Evolutionary conservation across 2,329 filamentous ascomycete genomes (phyloP).

Genomic region (Blumeria graminis): DNA sequence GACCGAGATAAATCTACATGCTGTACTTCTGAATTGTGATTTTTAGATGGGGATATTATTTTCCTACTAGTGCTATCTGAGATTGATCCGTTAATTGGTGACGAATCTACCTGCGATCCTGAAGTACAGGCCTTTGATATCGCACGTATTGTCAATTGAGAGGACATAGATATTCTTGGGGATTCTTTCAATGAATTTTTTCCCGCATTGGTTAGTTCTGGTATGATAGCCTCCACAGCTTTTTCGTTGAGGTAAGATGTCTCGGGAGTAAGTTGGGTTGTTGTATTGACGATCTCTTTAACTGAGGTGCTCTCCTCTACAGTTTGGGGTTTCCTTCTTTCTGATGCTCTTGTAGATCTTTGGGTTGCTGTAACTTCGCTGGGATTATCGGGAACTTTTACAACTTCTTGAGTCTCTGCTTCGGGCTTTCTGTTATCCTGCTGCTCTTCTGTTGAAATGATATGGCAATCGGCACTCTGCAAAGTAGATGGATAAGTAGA

Average conservation of each 20-base stretch:
- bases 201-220: too few relatives aligned
- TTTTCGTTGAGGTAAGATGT: background rate
- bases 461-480: slow-evolving; percentile 5
- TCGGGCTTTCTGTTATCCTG: slow-evolving; percentile 8
- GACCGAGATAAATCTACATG: slow-evolving; percentile 23
- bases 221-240: background rate
- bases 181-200: too few relatives aligned
- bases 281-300: slow-evolving; percentile 7
- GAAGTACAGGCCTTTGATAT: too few relatives aligned
- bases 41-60: too few relatives aligned
- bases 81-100: too few relatives aligned
- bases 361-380: slow-evolving; percentile 1
- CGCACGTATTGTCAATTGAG: too few relatives aligned
- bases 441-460: slow-evolving; percentile 9
- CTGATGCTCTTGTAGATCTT: slow-evolving; percentile 1
- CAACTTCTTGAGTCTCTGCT: slow-evolving; percentile 10
- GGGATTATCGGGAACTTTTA: slow-evolving; percentile 4
- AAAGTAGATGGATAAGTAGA: slow-evolving; percentile 12
- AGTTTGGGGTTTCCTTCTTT: slow-evolving; percentile 2
- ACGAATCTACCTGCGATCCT: too few relatives aligned
- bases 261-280: slow-evolving; percentile 1
- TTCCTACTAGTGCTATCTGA: too few relatives aligned
- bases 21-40: background rate
- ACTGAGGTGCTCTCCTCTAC: slow-evolving; percentile 5
- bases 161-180: too few relatives aligned